These are phyloP conservation scores for Gyromitra esculenta DNA, from an alignment of 2,329 filamentous ascomycete species.

Conservation along the genomic window DNA sequence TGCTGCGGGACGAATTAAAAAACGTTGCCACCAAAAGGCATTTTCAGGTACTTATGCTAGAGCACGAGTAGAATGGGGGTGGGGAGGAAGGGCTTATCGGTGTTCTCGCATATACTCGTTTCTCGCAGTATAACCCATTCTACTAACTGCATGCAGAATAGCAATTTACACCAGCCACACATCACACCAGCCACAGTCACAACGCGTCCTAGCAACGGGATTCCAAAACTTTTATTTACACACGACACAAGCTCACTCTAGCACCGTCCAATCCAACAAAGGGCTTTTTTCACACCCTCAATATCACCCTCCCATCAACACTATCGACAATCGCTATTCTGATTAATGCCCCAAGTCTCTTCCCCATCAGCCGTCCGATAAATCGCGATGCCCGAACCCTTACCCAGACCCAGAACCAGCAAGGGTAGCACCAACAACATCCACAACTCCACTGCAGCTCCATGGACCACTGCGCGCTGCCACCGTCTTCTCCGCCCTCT, in stretches of 20 bases:
- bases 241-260: background rate
- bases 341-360: background rate
- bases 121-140: too few relatives aligned
- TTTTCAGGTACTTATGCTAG: too few relatives aligned
- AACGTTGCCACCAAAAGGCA: too few relatives aligned
- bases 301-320: background rate
- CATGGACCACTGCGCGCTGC: slow-evolving; percentile 54
- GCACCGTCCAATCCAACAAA: background rate
- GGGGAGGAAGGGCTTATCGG: too few relatives aligned
- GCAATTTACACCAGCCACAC: background rate
- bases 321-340: background rate
- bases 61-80: too few relatives aligned
- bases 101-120: too few relatives aligned
- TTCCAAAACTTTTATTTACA: background rate
- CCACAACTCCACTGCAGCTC: slow-evolving; percentile 9
- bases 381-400: slow-evolving; percentile 33
- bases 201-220: slow-evolving; percentile 1
- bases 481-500: slow-evolving; percentile 52
- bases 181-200: background rate
- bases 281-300: background rate
- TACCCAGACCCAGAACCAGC: slow-evolving; percentile 34
- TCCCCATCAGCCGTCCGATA: background rate
- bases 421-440: slow-evolving; percentile 18
- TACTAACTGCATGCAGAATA: background rate
- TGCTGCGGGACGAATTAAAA: too few relatives aligned